Conservation (phyloP, 2,329 filamentous ascomycete species). For the Plenodomus lindquistii region DNA sequence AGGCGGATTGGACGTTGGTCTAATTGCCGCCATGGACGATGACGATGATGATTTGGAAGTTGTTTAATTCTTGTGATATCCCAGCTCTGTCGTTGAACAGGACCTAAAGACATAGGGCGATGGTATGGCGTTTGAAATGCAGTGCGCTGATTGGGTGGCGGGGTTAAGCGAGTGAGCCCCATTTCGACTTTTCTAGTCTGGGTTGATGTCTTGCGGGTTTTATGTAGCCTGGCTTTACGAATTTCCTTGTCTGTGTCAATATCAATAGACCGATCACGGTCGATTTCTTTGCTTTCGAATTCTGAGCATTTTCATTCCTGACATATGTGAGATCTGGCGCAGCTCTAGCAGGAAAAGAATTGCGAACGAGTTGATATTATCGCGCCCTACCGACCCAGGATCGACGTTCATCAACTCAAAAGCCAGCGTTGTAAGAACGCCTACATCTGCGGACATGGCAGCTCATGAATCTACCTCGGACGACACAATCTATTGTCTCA, state of each 20-base stretch:
- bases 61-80: constrained; percentile 41
- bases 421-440: neutral
- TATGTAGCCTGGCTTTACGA: constrained; percentile 16
- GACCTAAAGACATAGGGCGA: constrained; percentile 3
- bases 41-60: constrained; percentile 56
- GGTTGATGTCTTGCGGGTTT: constrained; percentile 13
- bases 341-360: neutral
- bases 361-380: neutral
- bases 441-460: constrained; percentile 10
- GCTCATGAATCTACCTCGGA: neutral
- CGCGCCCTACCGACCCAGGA: neutral
- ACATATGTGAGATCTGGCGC: too few species aligned
- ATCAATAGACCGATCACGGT: constrained; percentile 1
- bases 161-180: constrained; percentile 33
- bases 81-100: constrained; percentile 1
- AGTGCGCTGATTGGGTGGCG: constrained; percentile 31
- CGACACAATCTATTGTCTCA: constrained; percentile 66
- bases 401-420: neutral
- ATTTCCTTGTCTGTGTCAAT: constrained; percentile 22
- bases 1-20: constrained; percentile 39
- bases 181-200: constrained; percentile 24
- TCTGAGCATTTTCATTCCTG: too few species aligned
- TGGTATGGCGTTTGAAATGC: constrained; percentile 22
- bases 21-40: constrained; percentile 45
- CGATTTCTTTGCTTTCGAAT: neutral